Evolutionary conservation across 1,284 basidiomycete species (phyloP), one percentile per base, ranked within the genome.

Genomic region (Cutaneotrichosporon sp.): DNA sequence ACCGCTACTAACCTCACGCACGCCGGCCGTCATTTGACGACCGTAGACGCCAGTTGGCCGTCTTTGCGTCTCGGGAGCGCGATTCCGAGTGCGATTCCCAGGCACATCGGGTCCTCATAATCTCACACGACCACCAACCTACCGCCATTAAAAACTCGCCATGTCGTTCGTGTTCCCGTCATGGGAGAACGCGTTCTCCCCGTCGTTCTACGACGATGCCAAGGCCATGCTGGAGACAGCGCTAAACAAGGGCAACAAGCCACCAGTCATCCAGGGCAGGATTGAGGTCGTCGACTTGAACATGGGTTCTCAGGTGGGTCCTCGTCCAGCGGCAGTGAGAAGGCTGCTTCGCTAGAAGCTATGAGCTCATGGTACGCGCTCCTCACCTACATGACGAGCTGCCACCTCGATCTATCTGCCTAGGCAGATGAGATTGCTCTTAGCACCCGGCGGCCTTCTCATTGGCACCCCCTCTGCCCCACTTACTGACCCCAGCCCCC

Each of bases 241-340:
- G 39, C 84, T 97, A 71, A 97, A 97, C 81, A 96, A 96, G 79
- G 93, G 91, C 64, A 86, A 87, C 79, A 97, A 97, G 71, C 96
- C 96, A 2, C 91, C 92, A 27, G 88, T 98, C 66, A 98, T 98
- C 66, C 93, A 92, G 54, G 96, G 96, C 75, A 86, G 84, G 72
- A 98, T 99, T 62, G 88, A 96, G 70, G 96, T 99, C 27, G 88
- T 97, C 52, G 94, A 97, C 73, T 79, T 99, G 26, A 86, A 93
- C 75, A 98, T 99, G 94, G 96, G 96, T 37, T 92, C 88, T 1
- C 88, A 97, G 79, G 92, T 90, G 58, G 59, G 82, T 77, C 29
- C 29, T 31, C 29, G 7, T 14, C 14, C 8, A 7, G 29, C 29
- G 7, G 29, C 5, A n/a, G 12, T n/a, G 20, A 38, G 20, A 17